Evolutionary conservation across 805 yeast species (phyloP).

Genomic region (Barnettozyma siamensis): DNA sequence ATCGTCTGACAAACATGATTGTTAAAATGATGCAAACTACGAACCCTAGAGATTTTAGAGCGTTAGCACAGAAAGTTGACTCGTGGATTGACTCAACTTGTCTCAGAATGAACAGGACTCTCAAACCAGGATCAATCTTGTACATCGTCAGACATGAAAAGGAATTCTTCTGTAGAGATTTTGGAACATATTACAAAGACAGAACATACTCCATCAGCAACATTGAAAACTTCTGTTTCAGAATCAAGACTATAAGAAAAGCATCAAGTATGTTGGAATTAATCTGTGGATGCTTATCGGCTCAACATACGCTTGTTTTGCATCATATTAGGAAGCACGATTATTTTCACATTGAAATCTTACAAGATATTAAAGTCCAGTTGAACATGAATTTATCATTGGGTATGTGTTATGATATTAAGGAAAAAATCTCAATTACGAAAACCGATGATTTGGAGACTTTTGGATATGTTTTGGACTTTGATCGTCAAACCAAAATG

Average conservation of each 20-base stretch:
- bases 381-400: background rate
- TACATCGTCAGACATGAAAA: background rate
- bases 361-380: background rate
- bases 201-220: background rate
- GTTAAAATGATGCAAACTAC: background rate
- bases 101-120: background rate
- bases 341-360: background rate
- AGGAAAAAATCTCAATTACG: background rate
- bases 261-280: background rate
- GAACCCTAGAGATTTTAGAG: background rate
- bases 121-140: background rate
- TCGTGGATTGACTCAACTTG: background rate
- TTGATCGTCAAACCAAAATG: background rate
- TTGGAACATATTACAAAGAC: background rate
- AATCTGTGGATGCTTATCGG: background rate
- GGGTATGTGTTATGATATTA: background rate
- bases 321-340: background rate
- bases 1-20: background rate
- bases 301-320: background rate
- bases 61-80: background rate
- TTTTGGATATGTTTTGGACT: background rate
- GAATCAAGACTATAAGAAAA: background rate
- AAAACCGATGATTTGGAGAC: background rate
- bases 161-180: background rate
- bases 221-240: background rate